Evolutionary conservation across 2,329 filamentous ascomycete species (phyloP).

Genomic region (Pseudocercospora cruenta): DNA sequence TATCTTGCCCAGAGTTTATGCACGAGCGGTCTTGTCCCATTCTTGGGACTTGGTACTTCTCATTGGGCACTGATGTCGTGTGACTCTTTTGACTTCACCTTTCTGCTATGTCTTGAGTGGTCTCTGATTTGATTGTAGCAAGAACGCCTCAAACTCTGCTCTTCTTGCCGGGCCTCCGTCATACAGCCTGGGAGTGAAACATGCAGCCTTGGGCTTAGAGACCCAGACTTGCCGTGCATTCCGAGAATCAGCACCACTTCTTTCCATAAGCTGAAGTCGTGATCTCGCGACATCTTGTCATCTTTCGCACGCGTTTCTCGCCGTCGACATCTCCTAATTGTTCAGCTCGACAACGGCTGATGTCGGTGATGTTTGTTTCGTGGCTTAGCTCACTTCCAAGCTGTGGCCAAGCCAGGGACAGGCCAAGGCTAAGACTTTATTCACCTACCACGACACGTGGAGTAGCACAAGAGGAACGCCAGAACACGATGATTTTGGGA

Average conservation of each 20-base stretch:
- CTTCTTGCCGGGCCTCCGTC: no score
- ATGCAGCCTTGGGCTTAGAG: no score
- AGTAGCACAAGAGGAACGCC: slow-evolving; percentile 6
- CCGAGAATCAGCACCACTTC: no score
- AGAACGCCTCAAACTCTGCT: no score
- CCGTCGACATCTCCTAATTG: not conserved
- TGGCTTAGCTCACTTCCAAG: slow-evolving; percentile 43
- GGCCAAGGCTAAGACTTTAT: slow-evolving; percentile 18
- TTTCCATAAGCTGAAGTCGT: not conserved
- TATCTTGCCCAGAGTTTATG: slow-evolving; percentile 6
- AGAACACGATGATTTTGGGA: not conserved
- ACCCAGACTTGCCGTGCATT: no score
- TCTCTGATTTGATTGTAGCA: no score
- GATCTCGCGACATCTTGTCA: not conserved
- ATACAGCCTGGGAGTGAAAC: no score
- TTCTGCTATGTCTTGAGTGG: no score
- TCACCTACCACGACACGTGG: slow-evolving; percentile 8
- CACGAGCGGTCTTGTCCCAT: slow-evolving; percentile 19
- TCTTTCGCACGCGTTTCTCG: not conserved
- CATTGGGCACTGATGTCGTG: not conserved
- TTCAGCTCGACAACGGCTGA: slow-evolving; percentile 2
- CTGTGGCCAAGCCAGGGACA: slow-evolving; percentile 28
- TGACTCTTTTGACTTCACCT: not conserved
- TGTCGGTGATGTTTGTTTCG: slow-evolving; percentile 28
- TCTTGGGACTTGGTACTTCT: slow-evolving; percentile 3